A percentile compares a stretch with the other conserved stretches of the same genome.
phyloP scores from a whole-genome alignment of 2,329 filamentous ascomycete species.

The Simplicillium aogashimaense region DNA sequence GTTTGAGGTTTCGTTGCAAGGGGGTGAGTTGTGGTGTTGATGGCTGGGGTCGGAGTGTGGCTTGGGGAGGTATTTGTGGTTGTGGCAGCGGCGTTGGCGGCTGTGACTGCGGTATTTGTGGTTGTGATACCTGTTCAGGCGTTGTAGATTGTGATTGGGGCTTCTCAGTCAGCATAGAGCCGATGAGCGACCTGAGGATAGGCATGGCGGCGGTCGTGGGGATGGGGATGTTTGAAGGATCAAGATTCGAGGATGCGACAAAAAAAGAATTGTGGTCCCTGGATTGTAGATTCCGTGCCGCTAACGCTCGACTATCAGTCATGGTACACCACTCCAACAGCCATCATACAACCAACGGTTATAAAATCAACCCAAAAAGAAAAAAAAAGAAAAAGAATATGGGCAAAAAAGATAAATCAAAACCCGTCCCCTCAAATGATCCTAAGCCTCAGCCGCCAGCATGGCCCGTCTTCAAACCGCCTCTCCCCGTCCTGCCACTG shows the following conservation, averaged over 20 bases:
- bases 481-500: constrained; percentile 57
- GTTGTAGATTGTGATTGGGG: neutral
- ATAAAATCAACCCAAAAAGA: neutral
- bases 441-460: constrained; percentile 24
- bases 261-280: neutral
- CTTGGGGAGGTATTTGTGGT: constrained; percentile 7
- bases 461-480: constrained; percentile 65
- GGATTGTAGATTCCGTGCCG: too few species aligned
- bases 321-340: too few species aligned
- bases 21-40: constrained; percentile 19
- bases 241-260: too few species aligned
- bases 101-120: neutral
- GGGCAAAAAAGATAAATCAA: constrained; percentile 18
- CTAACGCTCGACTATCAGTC: too few species aligned
- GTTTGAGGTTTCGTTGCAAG: constrained; percentile 41
- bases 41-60: constrained; percentile 5
- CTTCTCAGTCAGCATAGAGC: too few species aligned
- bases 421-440: constrained; percentile 10
- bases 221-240: neutral
- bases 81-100: neutral
- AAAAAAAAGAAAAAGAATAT: neutral
- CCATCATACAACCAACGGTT: neutral
- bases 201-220: neutral
- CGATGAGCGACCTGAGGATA: neutral
- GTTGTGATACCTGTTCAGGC: neutral